Evolutionary conservation across 768 basidiomycete species (phyloP), one percentile per base, ranked within the genome.

Genomic region (Calvatia gigantea): DNA sequence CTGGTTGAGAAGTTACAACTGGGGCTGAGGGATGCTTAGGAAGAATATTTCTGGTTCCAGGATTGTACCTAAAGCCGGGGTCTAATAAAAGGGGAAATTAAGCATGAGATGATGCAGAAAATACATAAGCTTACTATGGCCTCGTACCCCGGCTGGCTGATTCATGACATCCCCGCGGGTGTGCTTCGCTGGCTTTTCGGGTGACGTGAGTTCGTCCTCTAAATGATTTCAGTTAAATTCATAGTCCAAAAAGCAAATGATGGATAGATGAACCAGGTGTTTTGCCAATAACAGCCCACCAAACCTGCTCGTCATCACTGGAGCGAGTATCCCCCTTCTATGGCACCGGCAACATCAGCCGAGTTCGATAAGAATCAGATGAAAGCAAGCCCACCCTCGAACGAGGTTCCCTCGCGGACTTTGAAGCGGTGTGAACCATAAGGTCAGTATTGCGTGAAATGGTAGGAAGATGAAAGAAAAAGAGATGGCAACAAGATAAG

Each of bases 401-500:
- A 42, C 11, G 17, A 21, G 17, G 11, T 21, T 25, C 41, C 21
- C 11, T 17, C 11, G 11, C 15, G 6, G 41, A 21, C 15, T 23
- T 25, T 19, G 17, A 17, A 23, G 41, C 17, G 19, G 25, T 42
- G 6, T 21, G 25, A 21, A 11, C 17, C 12, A 21, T 7, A 21
- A 21, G 12, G 14, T 23, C 14, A 25, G 41, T 42, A 25, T 37
- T n/a, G 11, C 11, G 6, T 11, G 21, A 21, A 23, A 25, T 21
- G 46, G 46, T 3, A 2, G 9, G 11, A 32, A 25, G 12, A 45
- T 19, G 33, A 37, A 31, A 6, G 25, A 25, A 4, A 21, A 17
- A 25, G 27, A 21, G 48, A 50, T 50, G 14, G 28, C 21, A 50
- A 35, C 35, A 25, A 21, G 48, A 50, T 38, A 50, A 50, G 48